A percentile compares a stretch with the other conserved stretches of the same genome.
These are phyloP conservation scores for Pseudocercospora musae DNA, from an alignment of 2,329 filamentous ascomycete species.

Conservation along the genomic window DNA sequence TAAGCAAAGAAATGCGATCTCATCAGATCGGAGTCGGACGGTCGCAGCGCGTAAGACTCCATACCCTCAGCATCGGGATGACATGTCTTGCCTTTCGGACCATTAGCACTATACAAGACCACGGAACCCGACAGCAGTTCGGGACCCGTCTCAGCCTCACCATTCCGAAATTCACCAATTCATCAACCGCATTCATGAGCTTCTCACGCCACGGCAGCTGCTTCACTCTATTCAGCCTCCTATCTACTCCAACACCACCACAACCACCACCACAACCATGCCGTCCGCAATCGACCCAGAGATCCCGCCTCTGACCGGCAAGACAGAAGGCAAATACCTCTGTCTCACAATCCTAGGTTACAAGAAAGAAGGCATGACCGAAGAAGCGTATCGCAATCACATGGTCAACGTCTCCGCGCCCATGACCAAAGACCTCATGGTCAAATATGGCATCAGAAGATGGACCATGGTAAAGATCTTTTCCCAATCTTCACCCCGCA, in stretches of 20 bases:
- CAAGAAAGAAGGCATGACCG: slow-evolving; percentile 47
- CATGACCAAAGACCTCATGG: slow-evolving; percentile 49
- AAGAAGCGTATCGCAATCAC: slow-evolving; percentile 48
- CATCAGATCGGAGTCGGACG: background rate
- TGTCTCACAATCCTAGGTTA: slow-evolving; percentile 51
- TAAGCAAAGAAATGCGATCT: background rate
- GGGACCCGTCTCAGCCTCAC: background rate
- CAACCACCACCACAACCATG: background rate
- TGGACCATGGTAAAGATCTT: slow-evolving; percentile 45
- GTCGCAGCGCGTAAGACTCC: background rate
- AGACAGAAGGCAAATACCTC: slow-evolving; percentile 7
- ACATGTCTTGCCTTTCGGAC: background rate
- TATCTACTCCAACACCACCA: background rate
- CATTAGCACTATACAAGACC: background rate
- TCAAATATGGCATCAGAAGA: slow-evolving; percentile 48
- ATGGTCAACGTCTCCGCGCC: slow-evolving; percentile 49
- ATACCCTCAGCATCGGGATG: background rate
- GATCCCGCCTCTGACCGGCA: background rate
- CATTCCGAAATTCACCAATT: background rate
- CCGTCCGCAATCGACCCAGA: background rate
- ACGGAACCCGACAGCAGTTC: background rate
- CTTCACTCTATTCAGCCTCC: background rate
- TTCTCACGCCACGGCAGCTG: background rate
- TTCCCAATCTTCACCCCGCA: too few species aligned
- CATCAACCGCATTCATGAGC: background rate